phyloP scores from a whole-genome alignment of 768 basidiomycete species.

The Rhizopogon vulgaris region DNA sequence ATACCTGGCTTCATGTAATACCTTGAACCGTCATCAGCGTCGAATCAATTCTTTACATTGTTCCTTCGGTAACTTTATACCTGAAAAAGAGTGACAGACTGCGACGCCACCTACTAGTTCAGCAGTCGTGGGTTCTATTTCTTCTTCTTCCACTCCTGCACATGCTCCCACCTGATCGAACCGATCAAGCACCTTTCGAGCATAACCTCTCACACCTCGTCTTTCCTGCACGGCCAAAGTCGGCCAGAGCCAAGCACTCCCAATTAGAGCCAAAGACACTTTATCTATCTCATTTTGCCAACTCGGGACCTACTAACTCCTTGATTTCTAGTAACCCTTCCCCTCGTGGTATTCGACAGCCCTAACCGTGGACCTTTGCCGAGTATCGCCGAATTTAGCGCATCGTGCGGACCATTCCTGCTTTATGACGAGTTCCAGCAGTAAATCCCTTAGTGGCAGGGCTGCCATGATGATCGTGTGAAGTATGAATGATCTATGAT shows the following conservation, averaged over 20 bases:
- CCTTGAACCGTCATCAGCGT: slow-evolving; percentile 13
- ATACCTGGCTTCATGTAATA: slow-evolving; percentile 3
- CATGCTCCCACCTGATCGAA: slow-evolving; percentile 3
- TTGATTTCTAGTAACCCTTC: slow-evolving; percentile 2
- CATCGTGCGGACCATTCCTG: not conserved
- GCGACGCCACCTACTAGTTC: no score
- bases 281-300: slow-evolving; percentile 8
- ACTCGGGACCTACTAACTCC: slow-evolving; percentile 12
- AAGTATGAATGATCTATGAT: slow-evolving; percentile 4
- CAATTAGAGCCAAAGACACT: slow-evolving; percentile 9
- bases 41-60: slow-evolving; percentile 18
- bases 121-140: not conserved
- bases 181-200: slow-evolving; percentile 2
- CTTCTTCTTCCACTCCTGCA: slow-evolving; percentile 1
- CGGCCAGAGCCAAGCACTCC: slow-evolving; percentile 6
- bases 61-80: slow-evolving; percentile 22
- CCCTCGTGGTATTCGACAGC: slow-evolving; percentile 12
- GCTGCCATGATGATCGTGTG: slow-evolving; percentile 10
- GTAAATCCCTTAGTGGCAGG: not conserved
- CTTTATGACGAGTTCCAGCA: not conserved
- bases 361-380: no score
- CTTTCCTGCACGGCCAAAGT: slow-evolving; percentile 15
- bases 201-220: slow-evolving; percentile 14
- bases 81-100: slow-evolving; percentile 7
- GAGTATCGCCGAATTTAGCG: no score